These are phyloP conservation scores for Candida sp. DNA, from an alignment of 1,139 yeast species.

Conservation along the genomic window DNA sequence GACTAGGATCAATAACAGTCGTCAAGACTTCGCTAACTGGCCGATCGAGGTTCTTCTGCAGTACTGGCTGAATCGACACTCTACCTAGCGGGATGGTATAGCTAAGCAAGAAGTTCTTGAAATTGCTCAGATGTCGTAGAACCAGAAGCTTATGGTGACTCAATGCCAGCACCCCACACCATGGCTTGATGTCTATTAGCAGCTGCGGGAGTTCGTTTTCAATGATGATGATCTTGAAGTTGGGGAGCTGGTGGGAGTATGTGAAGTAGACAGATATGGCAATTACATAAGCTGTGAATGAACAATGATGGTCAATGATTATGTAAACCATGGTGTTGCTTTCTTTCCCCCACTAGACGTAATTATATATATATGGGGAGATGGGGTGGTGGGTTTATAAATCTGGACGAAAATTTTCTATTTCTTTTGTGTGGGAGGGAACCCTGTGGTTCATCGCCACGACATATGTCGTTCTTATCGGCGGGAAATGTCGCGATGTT, in stretches of 20 bases:
- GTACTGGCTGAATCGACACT: not conserved
- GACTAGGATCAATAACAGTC: not conserved
- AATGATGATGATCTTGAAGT: slow-evolving; percentile 12
- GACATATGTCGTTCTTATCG: not conserved
- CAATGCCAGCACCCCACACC: slow-evolving; percentile 29
- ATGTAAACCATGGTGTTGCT: not conserved
- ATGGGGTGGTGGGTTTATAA: too few relatives aligned
- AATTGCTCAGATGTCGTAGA: not conserved
- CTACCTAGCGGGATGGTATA: slow-evolving; percentile 1
- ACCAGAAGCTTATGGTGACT: slow-evolving; percentile 11
- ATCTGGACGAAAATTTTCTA: too few relatives aligned
- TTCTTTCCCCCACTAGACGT: too few relatives aligned
- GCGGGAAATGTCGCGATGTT: too few relatives aligned
- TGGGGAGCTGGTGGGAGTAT: slow-evolving; percentile 7
- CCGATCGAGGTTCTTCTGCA: not conserved
- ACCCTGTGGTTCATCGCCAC: not conserved
- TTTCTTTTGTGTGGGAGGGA: not conserved
- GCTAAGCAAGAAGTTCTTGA: not conserved
- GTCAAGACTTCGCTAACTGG: slow-evolving; percentile 3
- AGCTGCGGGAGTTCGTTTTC: slow-evolving; percentile 6
- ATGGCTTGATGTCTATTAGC: slow-evolving; percentile 17
- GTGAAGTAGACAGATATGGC: slow-evolving; percentile 18
- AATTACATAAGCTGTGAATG: slow-evolving; percentile 19
- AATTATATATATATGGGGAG: too few relatives aligned
- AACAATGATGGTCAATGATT: slow-evolving; percentile 17